These are phyloP conservation scores for Camellia granthamiana DNA, from an alignment of 148 eudicot species.

Conservation along the genomic window DNA sequence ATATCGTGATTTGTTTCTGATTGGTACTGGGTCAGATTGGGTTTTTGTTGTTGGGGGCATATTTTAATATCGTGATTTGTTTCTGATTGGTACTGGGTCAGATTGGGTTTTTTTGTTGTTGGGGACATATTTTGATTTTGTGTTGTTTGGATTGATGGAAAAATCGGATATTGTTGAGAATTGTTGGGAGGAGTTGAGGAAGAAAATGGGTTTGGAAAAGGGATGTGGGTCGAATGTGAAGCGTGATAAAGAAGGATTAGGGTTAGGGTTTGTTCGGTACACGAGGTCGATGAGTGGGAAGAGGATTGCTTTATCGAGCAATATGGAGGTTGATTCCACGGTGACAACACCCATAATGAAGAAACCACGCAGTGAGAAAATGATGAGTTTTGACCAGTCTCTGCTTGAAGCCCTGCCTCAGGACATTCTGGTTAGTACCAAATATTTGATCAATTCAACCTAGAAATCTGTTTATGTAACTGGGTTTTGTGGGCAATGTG, in stretches of 20 bases:
- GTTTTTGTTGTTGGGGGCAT: not conserved
- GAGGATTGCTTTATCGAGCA: constrained; percentile 39
- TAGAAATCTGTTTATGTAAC: not conserved
- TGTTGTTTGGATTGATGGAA: constrained; percentile 10
- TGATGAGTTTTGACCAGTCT: constrained; percentile 20
- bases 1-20: not conserved
- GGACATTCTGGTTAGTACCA: constrained; percentile 56
- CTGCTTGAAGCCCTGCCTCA: constrained; percentile 66
- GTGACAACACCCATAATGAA: constrained; percentile 27
- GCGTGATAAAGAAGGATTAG: constrained; percentile 19
- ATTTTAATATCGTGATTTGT: too few species aligned
- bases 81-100: too few species aligned
- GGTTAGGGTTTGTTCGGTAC: constrained; percentile 27
- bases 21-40: not conserved
- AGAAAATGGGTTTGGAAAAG: constrained; percentile 44
- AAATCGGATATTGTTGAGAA: constrained; percentile 18
- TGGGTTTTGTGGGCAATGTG: not conserved
- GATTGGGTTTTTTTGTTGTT: too few species aligned
- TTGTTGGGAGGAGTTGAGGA: constrained; percentile 2
- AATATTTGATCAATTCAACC: not conserved
- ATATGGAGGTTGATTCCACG: constrained; percentile 33
- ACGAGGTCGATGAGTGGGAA: constrained; percentile 54
- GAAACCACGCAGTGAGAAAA: constrained; percentile 25
- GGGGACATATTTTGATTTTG: not conserved
- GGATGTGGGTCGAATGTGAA: constrained; percentile 22